Evolutionary conservation across 768 basidiomycete species (phyloP), one percentile per base, ranked within the genome.

Genomic region (Kwoniella heveanensis): DNA sequence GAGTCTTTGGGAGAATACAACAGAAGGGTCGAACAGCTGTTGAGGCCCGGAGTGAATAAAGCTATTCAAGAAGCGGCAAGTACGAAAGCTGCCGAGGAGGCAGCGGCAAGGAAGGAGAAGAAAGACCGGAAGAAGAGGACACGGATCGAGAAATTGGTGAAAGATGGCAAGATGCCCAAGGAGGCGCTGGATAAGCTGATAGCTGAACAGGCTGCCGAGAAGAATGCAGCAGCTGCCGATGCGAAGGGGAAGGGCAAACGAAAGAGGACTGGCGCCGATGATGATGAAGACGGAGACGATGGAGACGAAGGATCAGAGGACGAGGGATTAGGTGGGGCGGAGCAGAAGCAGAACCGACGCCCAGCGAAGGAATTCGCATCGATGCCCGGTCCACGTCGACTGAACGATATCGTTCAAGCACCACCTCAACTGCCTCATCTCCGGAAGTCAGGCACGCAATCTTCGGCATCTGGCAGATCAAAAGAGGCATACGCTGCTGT

Each of bases 1-100:
- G 78, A 79, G 60, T 60, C 68, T 7, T 57, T 79, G 24, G 74
- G 72, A 13, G 75, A 77, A 27, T 79, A 71, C 58, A 79, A 79
- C 61, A 65, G 75, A n/a, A 65, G 78, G 13, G 64, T 79, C 17
- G 78, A 79, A 51, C 52, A 68, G 19, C 30, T 70, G 2, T 59
- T 79, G n/a, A 55, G 78, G 47, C 74, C 75, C 0, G 74, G 70
- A 4, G 75, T 79, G 8, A 66, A 54, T 27, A 57, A 71, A 36
- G 77, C 78, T 15, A 79, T 79, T 29, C 77, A 77, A 53, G 58
- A 61, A 30, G 78, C 77, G 2, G 64, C 61, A 2, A 54, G 64
- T 13, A 56, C 56, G 15, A 67, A 65, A 53, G 71, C 68, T n/a
- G 66, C 57, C 2, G 62, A 74, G 62, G 66, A 66, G 12, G 27